A percentile compares a stretch with the other conserved stretches of the same genome.
Conservation (phyloP, 106 monocot genomes). For the Agapanthus africanus region DNA sequence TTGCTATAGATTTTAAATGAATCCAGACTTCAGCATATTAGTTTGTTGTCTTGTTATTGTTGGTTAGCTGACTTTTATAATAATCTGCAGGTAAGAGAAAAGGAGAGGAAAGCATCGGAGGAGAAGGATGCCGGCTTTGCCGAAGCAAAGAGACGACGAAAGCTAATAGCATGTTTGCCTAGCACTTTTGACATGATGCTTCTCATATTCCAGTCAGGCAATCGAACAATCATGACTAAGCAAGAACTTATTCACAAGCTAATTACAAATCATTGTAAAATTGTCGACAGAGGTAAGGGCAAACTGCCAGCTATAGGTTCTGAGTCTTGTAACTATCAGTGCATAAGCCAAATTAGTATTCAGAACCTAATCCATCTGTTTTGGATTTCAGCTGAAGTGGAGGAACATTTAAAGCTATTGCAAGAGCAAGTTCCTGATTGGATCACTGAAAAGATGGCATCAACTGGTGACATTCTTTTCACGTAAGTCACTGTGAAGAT, state of each 20-base stretch:
- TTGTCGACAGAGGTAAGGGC: slow-evolving; percentile 65
- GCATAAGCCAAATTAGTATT: not conserved
- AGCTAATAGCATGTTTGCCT: slow-evolving; percentile 61
- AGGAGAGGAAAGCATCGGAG: slow-evolving; percentile 49
- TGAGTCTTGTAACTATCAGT: not conserved
- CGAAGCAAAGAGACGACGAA: slow-evolving; percentile 38
- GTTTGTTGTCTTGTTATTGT: no score
- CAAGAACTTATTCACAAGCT: slow-evolving; percentile 81
- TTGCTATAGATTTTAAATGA: not conserved
- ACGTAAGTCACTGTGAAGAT: no score
- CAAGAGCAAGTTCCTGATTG: slow-evolving; percentile 81
- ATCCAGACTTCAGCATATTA: no score
- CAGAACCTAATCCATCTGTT: not conserved
- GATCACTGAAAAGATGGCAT: slow-evolving; percentile 47
- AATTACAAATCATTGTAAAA: slow-evolving; percentile 48
- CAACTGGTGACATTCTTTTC: slow-evolving; percentile 45
- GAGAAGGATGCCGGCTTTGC: slow-evolving; percentile 48
- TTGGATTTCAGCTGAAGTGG: slow-evolving; percentile 58
- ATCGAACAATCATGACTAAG: slow-evolving; percentile 67
- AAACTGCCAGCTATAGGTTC: not conserved
- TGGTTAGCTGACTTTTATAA: not conserved
- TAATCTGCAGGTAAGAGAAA: slow-evolving; percentile 60
- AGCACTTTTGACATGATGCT: slow-evolving; percentile 65
- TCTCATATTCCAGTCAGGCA: slow-evolving; percentile 58
- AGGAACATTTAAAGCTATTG: slow-evolving; percentile 68